Conservation (phyloP, 306 rosid genomes). For the Castanea crenata region DNA sequence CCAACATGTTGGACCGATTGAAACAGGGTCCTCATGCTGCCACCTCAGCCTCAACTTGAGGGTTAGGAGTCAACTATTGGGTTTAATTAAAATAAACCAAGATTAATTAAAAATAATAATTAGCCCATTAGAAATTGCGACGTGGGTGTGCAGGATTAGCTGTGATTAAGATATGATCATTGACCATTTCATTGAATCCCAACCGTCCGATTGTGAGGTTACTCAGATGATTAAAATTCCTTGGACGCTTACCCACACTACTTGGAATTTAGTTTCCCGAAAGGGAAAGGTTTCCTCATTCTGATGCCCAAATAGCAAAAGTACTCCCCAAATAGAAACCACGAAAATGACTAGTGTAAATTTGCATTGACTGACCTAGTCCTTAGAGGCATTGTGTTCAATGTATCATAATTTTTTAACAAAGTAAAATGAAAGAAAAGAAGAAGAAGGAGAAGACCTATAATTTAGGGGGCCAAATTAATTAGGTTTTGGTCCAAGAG, state of each 20-base stretch:
- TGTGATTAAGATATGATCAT: conserved; percentile 10
- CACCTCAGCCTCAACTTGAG: neutral
- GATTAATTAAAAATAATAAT: neutral
- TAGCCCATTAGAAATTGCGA: neutral
- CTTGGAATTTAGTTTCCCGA: neutral
- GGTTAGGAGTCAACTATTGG: neutral
- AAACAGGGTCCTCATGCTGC: conserved; percentile 46
- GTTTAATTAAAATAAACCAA: conserved; percentile 19
- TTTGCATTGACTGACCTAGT: neutral
- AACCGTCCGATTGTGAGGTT: neutral
- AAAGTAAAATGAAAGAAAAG: neutral
- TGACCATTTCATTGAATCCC: neutral
- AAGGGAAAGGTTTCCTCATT: neutral
- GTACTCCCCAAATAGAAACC: neutral
- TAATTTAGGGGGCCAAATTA: no score
- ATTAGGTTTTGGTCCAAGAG: no score
- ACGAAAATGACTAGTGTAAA: neutral
- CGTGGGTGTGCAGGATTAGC: neutral
- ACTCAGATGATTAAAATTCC: conserved; percentile 16
- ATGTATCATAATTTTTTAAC: neutral
- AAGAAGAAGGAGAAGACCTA: neutral
- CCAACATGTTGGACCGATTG: conserved; percentile 51
- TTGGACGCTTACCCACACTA: neutral
- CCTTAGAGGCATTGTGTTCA: neutral
- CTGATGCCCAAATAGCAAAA: no score